Conservation (phyloP, 495 filamentous ascomycete species). For the Letharia lupina region DNA sequence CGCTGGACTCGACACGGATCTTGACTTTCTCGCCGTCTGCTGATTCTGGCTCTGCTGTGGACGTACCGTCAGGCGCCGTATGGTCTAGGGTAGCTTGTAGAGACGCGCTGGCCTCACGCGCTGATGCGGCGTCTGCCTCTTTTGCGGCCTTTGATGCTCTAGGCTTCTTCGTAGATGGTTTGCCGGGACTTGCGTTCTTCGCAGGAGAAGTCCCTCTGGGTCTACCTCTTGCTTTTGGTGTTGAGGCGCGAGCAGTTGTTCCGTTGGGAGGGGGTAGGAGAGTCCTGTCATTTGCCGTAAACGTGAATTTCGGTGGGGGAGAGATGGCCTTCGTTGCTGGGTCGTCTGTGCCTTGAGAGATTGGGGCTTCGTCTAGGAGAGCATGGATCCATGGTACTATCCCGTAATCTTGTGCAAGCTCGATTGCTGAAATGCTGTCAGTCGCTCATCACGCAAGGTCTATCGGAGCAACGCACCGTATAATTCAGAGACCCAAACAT, state of each 20-base stretch:
- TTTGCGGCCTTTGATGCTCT: conserved; percentile 52
- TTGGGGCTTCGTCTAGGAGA: conserved; percentile 71
- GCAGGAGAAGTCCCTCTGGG: conserved; percentile 53
- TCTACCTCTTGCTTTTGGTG: conserved; percentile 34
- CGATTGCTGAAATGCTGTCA: conserved; percentile 51
- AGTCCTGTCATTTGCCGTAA: conserved; percentile 31
- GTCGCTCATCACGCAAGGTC: conserved; percentile 9
- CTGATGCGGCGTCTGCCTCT: conserved; percentile 40
- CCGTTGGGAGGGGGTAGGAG: conserved; percentile 30
- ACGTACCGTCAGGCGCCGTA: conserved; percentile 30
- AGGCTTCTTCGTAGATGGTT: conserved; percentile 62
- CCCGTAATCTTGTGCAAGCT: conserved; percentile 72
- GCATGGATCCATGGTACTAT: conserved; percentile 85
- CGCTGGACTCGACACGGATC: conserved; percentile 55
- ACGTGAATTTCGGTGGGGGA: conserved; percentile 58
- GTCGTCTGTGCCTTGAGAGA: conserved; percentile 43
- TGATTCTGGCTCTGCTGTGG: conserved; percentile 31
- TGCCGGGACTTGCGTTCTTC: conserved; percentile 39
- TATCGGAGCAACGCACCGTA: conserved; percentile 46
- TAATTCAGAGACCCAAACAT: conserved; percentile 86
- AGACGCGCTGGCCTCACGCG: conserved; percentile 41
- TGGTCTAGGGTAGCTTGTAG: conserved; percentile 44
- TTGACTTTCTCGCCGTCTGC: conserved; percentile 49
- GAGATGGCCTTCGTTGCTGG: conserved; percentile 54
- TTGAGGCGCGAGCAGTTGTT: conserved; percentile 31